These are phyloP conservation scores for Phialemonium atrogriseum DNA, from an alignment of 2,329 filamentous ascomycete species.

Conservation along the genomic window DNA sequence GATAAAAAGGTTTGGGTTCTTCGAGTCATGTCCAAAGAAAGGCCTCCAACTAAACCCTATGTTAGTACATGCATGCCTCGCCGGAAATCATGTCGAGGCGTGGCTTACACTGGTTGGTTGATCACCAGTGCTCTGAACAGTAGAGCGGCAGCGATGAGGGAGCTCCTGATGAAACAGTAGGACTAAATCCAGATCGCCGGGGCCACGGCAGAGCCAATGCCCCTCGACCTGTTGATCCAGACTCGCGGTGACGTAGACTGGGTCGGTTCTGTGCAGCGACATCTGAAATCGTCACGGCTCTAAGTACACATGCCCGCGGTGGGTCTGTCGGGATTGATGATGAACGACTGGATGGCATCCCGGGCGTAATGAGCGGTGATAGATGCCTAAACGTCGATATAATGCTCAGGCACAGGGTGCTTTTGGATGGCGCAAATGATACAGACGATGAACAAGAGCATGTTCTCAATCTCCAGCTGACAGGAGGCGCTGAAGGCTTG, in stretches of 20 bases:
- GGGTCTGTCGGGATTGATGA: not conserved
- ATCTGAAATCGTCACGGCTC: conserved; percentile 1
- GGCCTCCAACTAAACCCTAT: no score
- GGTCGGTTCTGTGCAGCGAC: not conserved
- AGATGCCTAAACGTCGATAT: not conserved
- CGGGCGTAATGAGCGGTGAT: not conserved
- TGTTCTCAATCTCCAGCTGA: conserved; percentile 1
- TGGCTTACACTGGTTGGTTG: no score
- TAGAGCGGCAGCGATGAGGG: not conserved
- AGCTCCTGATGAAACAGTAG: not conserved
- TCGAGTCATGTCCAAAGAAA: conserved; percentile 1
- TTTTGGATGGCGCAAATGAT: not conserved
- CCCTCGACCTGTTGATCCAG: not conserved
- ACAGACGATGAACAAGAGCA: not conserved
- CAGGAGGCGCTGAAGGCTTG: conserved; percentile 1
- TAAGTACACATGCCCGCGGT: not conserved
- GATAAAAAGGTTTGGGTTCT: not conserved
- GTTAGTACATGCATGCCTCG: conserved; percentile 1
- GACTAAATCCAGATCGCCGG: not conserved
- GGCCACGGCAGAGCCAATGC: not conserved
- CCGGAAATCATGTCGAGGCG: no score
- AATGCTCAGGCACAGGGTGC: not conserved
- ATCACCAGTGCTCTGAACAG: no score
- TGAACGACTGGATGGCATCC: not conserved
- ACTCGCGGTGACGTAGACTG: not conserved